phyloP scores from a whole-genome alignment of 2,329 filamentous ascomycete genomes.

The Ascochyta lentis region DNA sequence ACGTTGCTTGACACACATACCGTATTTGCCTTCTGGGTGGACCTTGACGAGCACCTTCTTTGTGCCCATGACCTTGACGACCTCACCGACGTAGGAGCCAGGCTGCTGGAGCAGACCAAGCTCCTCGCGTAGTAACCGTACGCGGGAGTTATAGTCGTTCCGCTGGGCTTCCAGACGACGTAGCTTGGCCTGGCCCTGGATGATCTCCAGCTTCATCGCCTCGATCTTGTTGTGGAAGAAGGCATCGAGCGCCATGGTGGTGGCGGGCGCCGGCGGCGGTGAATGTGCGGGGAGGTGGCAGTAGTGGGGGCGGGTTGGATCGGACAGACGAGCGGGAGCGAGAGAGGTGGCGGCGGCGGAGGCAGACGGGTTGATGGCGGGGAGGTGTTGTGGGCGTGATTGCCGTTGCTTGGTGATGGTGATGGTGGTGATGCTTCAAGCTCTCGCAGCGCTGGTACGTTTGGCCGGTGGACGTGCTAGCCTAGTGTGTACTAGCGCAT shows the following conservation, averaged over 20 bases:
- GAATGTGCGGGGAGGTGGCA: constrained; percentile 6
- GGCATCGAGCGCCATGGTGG: constrained; percentile 95
- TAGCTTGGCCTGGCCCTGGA: constrained; percentile 95
- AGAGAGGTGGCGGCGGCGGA: background rate
- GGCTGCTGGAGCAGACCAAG: constrained; percentile 95
- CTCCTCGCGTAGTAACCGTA: constrained; percentile 93
- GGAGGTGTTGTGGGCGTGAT: background rate
- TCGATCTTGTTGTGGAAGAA: constrained; percentile 99
- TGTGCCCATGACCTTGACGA: constrained; percentile 99
- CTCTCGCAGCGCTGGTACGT: constrained; percentile 7
- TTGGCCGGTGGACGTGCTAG: constrained; percentile 3
- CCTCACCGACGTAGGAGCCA: constrained; percentile 96
- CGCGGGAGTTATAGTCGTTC: constrained; percentile 99
- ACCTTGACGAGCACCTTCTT: constrained; percentile 99
- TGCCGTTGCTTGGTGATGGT: constrained; percentile 1
- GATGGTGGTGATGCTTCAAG: constrained; percentile 2
- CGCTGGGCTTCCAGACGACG: constrained; percentile 95
- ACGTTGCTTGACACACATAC: constrained; percentile 59
- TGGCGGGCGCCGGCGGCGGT: constrained; percentile 36
- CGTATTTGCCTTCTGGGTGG: constrained; percentile 99
- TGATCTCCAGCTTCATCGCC: constrained; percentile 99
- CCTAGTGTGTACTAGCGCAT: background rate
- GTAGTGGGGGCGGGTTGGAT: background rate
- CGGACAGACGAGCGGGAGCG: background rate
- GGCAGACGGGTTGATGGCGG: background rate